These are phyloP conservation scores for Wilhelminamyces savonicus DNA, from an alignment of 805 yeast genomes.

Conservation along the genomic window DNA sequence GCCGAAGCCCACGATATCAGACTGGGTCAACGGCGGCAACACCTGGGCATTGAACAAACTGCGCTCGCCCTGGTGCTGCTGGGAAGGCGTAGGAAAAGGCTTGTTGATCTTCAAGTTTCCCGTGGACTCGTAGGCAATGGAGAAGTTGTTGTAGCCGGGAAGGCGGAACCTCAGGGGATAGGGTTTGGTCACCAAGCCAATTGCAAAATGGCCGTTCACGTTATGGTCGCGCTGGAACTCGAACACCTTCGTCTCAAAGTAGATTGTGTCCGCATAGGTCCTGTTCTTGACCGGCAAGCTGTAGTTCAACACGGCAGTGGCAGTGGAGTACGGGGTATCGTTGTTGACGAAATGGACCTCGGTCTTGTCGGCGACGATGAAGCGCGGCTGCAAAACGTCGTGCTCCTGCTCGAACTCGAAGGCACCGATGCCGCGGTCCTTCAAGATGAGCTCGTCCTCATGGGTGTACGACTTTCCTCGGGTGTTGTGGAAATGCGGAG, in stretches of 20 bases:
- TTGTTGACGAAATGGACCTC: constrained; percentile 31
- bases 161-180: constrained; percentile 62
- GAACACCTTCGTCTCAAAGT: constrained; percentile 51
- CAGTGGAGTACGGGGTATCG: constrained; percentile 33
- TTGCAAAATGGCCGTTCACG: constrained; percentile 46
- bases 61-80: constrained; percentile 35
- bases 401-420: constrained; percentile 35
- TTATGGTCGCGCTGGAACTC: constrained; percentile 18
- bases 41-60: constrained; percentile 39
- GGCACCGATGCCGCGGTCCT: constrained; percentile 33
- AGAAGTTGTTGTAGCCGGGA: constrained; percentile 68
- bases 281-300: constrained; percentile 32
- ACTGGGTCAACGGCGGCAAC: constrained; percentile 45
- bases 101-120: constrained; percentile 65
- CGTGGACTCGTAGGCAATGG: constrained; percentile 66
- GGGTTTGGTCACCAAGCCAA: constrained; percentile 68
- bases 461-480: constrained; percentile 27
- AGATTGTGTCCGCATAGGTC: constrained; percentile 39
- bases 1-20: constrained; percentile 54
- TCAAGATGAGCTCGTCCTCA: constrained; percentile 23
- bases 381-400: constrained; percentile 24
- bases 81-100: constrained; percentile 48
- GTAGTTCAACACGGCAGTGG: constrained; percentile 33
- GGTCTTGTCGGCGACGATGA: constrained; percentile 33
- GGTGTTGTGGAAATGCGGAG: constrained; percentile 24